Evolutionary conservation across 2,329 filamentous ascomycete genomes (phyloP).

Genomic region (Sporothrix schenckii): DNA sequence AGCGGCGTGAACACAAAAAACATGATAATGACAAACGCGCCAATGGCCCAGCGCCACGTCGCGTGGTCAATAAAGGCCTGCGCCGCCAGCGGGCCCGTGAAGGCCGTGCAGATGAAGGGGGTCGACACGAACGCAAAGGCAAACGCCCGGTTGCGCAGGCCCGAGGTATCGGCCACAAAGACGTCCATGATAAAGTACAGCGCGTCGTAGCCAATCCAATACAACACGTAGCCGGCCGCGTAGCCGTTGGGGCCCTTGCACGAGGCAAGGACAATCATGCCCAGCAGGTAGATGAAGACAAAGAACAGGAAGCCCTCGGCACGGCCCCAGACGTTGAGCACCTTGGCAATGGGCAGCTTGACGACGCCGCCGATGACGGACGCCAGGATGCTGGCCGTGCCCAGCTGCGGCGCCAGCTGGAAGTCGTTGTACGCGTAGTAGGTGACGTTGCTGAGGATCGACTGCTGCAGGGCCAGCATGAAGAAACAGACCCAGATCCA

Average conservation of each 20-base stretch:
- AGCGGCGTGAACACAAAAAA: conserved; percentile 63
- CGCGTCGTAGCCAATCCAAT: conserved; percentile 59
- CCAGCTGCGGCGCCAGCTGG: conserved; percentile 56
- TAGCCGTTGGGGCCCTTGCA: conserved; percentile 64
- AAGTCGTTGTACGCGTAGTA: conserved; percentile 58
- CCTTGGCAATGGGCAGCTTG: conserved; percentile 67
- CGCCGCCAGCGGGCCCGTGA: conserved; percentile 62
- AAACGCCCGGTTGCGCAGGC: conserved; percentile 66
- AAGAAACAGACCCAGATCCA: conserved; percentile 50
- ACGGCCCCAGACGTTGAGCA: conserved; percentile 69
- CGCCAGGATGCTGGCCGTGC: conserved; percentile 58
- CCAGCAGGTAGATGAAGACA: conserved; percentile 53
- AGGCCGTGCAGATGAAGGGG: conserved; percentile 68
- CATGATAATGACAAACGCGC: conserved; percentile 65
- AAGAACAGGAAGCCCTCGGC: conserved; percentile 63
- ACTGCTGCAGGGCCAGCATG: conserved; percentile 45
- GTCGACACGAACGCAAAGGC: conserved; percentile 65
- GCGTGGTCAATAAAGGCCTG: conserved; percentile 54
- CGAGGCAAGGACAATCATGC: conserved; percentile 67
- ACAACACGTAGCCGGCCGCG: conserved; percentile 67
- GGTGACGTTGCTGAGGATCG: conserved; percentile 47
- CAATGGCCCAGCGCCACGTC: conserved; percentile 70
- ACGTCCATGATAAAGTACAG: conserved; percentile 53
- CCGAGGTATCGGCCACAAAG: conserved; percentile 69
- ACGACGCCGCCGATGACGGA: conserved; percentile 61